Evolutionary conservation across 495 filamentous ascomycete species (phyloP), one percentile per base, ranked within the genome.

Genomic region (Thozetella sp.): DNA sequence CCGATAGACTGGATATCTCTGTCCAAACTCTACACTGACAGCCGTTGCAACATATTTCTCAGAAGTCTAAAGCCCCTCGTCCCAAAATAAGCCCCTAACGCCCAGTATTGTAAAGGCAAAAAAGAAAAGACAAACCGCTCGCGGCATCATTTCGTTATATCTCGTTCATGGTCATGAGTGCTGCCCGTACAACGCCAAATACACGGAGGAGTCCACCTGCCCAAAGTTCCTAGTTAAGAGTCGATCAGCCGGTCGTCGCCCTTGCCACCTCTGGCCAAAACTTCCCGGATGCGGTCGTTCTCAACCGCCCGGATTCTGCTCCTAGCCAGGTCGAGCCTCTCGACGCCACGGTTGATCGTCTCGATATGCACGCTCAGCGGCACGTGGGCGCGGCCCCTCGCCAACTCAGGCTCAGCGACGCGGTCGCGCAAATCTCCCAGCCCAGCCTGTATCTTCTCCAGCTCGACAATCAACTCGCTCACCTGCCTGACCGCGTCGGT

Each of bases 301-400:
- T 89, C 86, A 20, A 83, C 57, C n/a, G 75, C 80, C 54, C 82
- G 76, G 10, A 82, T 81, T 55, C 81, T 78, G 25, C 74, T 74
- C 54, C 88, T 76, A 55, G 82, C 83, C 45, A 66, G 59, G 61
- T 90, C 85, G 45, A 93, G 65, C 61, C 89, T 78, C 64, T 92
- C 85, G 2, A 91, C 80, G 0, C 87, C 88, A 19, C 79, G 71
- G 54, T 88, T 78, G 48, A 93, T 90, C 60, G 81, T 86, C 61
- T 90, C 86, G 51, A 92, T 83, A 67, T 92, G 88, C 59, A 90
- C 83, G 37, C 76, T 79, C 6, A 93, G 67, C 54, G 89, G 88
- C 26, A 90, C 74, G n/a, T 77, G 72, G 0, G 65, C 40, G 25
- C 43, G 59, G 0, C 68, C 67, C 40, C 65, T 63, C 22, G 86